These are phyloP conservation scores for Xerocomellus amylosporus DNA, from an alignment of 768 basidiomycete genomes.

Conservation along the genomic window DNA sequence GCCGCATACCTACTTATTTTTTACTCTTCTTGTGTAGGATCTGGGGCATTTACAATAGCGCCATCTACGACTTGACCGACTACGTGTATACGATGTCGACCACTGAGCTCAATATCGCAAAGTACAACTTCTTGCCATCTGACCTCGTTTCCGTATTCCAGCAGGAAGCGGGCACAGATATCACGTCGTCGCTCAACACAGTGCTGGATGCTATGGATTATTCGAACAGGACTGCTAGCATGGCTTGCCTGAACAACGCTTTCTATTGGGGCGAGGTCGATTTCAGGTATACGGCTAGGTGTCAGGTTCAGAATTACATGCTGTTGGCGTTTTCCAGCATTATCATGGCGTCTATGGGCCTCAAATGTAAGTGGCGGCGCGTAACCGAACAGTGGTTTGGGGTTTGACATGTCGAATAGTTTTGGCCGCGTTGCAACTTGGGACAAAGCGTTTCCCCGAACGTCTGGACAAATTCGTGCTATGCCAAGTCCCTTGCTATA, in stretches of 20 bases:
- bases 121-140: constrained; percentile 53
- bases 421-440: constrained; percentile 61
- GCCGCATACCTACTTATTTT: constrained; percentile 6
- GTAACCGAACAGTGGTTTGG: neutral
- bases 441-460: constrained; percentile 59
- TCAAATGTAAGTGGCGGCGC: constrained; percentile 51
- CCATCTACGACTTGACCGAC: constrained; percentile 63
- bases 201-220: constrained; percentile 42
- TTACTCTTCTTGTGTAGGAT: constrained; percentile 33
- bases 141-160: constrained; percentile 52
- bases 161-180: constrained; percentile 58
- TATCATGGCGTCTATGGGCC: constrained; percentile 51
- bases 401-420: constrained; percentile 37
- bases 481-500: constrained; percentile 69
- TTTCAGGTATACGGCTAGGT: constrained; percentile 54
- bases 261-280: constrained; percentile 60
- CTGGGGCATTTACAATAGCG: constrained; percentile 59
- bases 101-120: constrained; percentile 39
- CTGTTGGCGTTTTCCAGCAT: constrained; percentile 53
- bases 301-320: constrained; percentile 61
- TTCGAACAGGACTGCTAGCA: constrained; percentile 37
- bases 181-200: constrained; percentile 49
- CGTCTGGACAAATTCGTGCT: constrained; percentile 67
- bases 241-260: constrained; percentile 55
- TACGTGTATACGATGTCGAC: constrained; percentile 59